phyloP scores from a whole-genome alignment of 2,329 filamentous ascomycete species.

The Immersiporthe knoxdaviesiana region DNA sequence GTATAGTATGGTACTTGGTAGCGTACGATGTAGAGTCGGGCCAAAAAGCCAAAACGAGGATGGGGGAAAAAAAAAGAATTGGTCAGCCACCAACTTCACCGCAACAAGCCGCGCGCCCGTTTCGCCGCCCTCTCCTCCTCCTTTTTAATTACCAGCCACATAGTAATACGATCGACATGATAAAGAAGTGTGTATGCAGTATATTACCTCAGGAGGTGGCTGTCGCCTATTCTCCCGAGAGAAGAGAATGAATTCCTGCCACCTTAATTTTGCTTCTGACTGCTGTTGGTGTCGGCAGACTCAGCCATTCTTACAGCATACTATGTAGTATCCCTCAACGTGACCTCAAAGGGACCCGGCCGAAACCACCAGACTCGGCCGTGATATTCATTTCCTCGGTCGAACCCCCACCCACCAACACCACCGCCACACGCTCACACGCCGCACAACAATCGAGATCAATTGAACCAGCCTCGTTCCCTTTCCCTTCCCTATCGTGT shows the following conservation, averaged over 20 bases:
- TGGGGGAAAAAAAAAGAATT: neutral
- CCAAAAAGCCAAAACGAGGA: neutral
- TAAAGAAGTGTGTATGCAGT: neutral
- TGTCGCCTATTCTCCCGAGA: neutral
- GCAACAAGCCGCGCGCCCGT: neutral
- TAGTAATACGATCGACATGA: neutral
- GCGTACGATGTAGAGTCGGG: neutral
- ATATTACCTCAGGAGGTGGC: neutral
- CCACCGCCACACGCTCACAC: neutral
- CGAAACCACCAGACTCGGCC: conserved; percentile 12
- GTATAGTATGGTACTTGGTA: no score
- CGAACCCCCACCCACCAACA: neutral
- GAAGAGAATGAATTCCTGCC: neutral
- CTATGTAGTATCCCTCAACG: no score
- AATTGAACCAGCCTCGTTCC: neutral
- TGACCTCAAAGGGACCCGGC: neutral
- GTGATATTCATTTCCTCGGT: conserved; percentile 3
- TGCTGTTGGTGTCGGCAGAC: no score
- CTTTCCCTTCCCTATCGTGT: no score
- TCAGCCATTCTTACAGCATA: no score
- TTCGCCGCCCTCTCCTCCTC: neutral
- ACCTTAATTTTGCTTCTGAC: no score
- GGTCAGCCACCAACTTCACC: neutral
- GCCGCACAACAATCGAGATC: neutral
- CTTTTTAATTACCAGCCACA: neutral